Evolutionary conservation across 257 asterid genomes (phyloP).

Genomic region (Solanum ahanhuiri): DNA sequence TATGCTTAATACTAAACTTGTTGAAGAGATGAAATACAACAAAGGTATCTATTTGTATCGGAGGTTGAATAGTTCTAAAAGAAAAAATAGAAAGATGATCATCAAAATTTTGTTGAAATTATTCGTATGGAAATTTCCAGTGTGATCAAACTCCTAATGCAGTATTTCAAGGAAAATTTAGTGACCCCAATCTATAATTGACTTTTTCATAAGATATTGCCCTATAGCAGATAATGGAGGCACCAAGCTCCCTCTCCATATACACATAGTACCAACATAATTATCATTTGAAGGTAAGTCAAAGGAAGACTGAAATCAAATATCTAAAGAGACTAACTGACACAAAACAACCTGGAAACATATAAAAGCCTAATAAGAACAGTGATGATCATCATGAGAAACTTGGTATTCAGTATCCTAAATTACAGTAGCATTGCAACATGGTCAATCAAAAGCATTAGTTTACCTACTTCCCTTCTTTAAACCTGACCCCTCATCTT

Average conservation of each 20-base stretch:
- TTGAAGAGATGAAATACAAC: background rate
- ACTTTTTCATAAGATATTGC: background rate
- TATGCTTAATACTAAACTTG: background rate
- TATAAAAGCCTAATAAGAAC: constrained; percentile 24
- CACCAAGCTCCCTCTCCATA: background rate
- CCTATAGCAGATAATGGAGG: background rate
- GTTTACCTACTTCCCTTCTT: constrained; percentile 99
- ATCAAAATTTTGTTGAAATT: background rate
- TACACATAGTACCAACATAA: background rate
- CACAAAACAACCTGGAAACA: background rate
- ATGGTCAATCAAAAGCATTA: constrained; percentile 82
- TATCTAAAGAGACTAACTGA: background rate
- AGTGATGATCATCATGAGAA: constrained; percentile 19
- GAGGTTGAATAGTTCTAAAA: background rate
- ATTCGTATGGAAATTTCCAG: background rate
- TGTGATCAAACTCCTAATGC: background rate
- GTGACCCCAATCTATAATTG: background rate
- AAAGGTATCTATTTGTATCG: background rate
- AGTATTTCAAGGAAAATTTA: background rate
- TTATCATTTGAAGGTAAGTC: background rate
- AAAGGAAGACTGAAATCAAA: background rate
- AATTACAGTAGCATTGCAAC: constrained; percentile 36
- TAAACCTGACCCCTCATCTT: constrained; percentile 99
- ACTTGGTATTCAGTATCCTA: constrained; percentile 30
- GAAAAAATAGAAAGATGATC: background rate